Evolutionary conservation across 192 early-diverging fungal species (phyloP), one percentile per base, ranked within the genome.

Genomic region (Helicostylum pulchrum): DNA sequence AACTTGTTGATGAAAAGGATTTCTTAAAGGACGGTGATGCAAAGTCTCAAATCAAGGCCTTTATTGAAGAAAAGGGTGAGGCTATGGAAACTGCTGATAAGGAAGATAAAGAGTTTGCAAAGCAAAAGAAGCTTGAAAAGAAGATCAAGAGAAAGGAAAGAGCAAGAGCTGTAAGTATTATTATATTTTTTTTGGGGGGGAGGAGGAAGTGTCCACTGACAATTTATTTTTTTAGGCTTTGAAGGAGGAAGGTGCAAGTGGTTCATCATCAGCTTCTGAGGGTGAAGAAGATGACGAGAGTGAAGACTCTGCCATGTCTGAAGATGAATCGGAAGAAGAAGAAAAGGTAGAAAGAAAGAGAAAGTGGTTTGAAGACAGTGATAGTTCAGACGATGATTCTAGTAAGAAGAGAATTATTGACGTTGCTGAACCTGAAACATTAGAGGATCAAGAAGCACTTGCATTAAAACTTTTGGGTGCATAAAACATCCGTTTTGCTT

Each of bases 11-110:
- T 49, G 88, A 96, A 57, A 82, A 81, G 32, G 86, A 86, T 21
- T 98, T 97, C 82, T 87, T 85, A 57, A 73, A 83, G 51, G 82
- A 87, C 64, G 90, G 89, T 36, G 85, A 85, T 56, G 75, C 94
- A 30, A 66, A 77, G 23, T 69, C 75, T 14, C 85, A 87, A 53
- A 84, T 86, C 31, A 68, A 82, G n/a, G 78, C 85, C 45, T 92
- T 89, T 77, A 74, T 97, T 66, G 82, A 86, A 64, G 83, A 85
- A 57, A 79, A 83, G 64, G 79, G 72, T n/a, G 64, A 65, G 34
- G 75, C 78, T 5, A 92, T 98, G 90, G 80, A 85, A 31, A 72
- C 78, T 21, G 89, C 82, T 6, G 97, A 99, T 83, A 64, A 82
- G 14, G 76, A 78, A 4, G 97, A 99, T 71, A 92, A 92, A 69